Evolutionary conservation across 2,329 filamentous ascomycete species (phyloP).

Genomic region (Pyrenophora tritici-repentis): DNA sequence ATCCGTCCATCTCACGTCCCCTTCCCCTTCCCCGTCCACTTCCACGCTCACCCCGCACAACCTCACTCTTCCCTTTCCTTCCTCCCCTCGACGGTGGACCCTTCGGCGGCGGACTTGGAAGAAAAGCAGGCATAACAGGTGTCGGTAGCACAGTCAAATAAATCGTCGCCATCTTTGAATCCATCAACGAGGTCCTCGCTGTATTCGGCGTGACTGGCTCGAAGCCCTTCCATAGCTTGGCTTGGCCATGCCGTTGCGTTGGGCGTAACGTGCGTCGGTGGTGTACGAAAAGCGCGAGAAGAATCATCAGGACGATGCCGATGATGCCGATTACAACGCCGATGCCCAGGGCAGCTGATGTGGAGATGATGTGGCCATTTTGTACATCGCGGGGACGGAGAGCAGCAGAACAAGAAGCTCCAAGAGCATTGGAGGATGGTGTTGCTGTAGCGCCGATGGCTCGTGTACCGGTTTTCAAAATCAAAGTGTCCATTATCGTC

Average conservation of each 20-base stretch:
- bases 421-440: not conserved
- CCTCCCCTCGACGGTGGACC: not conserved
- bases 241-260: constrained; percentile 14
- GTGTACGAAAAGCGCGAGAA: constrained; percentile 16
- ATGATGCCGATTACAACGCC: constrained; percentile 20
- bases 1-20: too few relatives aligned
- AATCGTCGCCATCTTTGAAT: constrained; percentile 10
- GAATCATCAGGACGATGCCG: constrained; percentile 8
- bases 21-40: too few relatives aligned
- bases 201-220: constrained; percentile 18
- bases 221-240: constrained; percentile 26
- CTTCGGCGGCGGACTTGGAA: constrained; percentile 5
- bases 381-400: not conserved
- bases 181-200: constrained; percentile 7
- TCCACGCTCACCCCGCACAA: too few relatives aligned
- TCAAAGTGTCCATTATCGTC: too few relatives aligned
- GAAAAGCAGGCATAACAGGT: constrained; percentile 14
- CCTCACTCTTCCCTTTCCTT: too few relatives aligned
- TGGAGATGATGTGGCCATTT: constrained; percentile 4
- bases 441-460: not conserved
- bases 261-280: constrained; percentile 8
- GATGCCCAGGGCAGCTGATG: constrained; percentile 22
- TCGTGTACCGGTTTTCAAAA: not conserved
- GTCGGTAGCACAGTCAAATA: constrained; percentile 18
- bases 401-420: not conserved